Base-by-base conservation (phyloP, 2,329 filamentous ascomycete genomes). In the Penicillium hordei region DNA sequence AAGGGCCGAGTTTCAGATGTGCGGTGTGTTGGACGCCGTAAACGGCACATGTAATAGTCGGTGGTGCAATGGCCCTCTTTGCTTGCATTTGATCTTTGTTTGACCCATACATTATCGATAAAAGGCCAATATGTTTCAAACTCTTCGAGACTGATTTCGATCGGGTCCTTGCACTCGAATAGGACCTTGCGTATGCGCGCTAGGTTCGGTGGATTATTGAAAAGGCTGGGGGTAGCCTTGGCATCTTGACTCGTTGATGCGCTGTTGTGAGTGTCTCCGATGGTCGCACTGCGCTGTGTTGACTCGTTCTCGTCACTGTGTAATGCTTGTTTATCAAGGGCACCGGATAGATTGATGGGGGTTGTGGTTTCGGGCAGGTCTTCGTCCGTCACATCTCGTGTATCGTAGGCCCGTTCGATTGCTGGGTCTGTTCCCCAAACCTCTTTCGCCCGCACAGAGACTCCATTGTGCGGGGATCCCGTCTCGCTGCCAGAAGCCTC, bases 41-140 rank as follows among this genome's bases (percentile, higher is more conserved):
- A 61, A 46, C 78, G 73, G 62, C 78, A 81, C 69, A 76, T 78
- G 57, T 80, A 81, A 60, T 79, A 79, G 46, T 80, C 78, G 3
- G 77, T 78, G 4, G 70, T 76, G 52, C 71, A 74, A 44, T 73
- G 72, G 3, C 76, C 76, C 59, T 74, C 75, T 61, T 75, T 75
- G 62, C 73, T 76, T 8, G 74, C 67, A 57, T 76, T 74, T 17
- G 71, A 72, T 58, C 78, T 73, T 60, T 79, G 76, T 52, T 79
- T 79, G 12, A 79, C 76, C 78, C 78, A 81, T n/a, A 80, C 75
- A 61, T 81, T 81, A 62, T 81, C 78, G 49, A 80, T 76, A 51
- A 78, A 81, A 7, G 78, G 78, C 73, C 77, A 80, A 61, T 79
- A 80, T 17, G 70, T 74, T 57, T 79, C 76, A 58, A 79, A 80